phyloP scores from a whole-genome alignment of 1,284 basidiomycete genomes.

The Pseudozyma tsukubaensis region DNA sequence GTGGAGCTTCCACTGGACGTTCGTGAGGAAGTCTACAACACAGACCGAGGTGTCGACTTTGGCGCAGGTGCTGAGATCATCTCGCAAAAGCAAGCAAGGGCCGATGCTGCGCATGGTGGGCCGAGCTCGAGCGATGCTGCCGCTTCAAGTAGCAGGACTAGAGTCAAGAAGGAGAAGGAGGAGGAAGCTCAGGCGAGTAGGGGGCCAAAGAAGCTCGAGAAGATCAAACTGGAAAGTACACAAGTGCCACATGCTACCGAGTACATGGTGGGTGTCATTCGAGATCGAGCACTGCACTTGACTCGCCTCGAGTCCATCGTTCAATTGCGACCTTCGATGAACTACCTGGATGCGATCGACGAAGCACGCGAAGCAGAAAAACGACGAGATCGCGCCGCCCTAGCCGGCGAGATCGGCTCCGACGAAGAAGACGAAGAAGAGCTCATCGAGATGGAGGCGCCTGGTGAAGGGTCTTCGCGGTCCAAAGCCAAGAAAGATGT shows the following conservation, averaged over 20 bases:
- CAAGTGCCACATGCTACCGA: constrained; percentile 61
- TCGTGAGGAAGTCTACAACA: constrained; percentile 62
- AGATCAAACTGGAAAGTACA: constrained; percentile 60
- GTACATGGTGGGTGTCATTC: constrained; percentile 66
- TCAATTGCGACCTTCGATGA: constrained; percentile 66
- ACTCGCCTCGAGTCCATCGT: constrained; percentile 59
- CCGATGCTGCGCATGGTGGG: constrained; percentile 42
- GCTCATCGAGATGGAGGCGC: constrained; percentile 48
- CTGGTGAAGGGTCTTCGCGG: constrained; percentile 31
- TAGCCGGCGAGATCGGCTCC: constrained; percentile 42
- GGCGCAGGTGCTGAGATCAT: constrained; percentile 47
- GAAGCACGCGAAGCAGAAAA: constrained; percentile 55
- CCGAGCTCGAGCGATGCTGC: constrained; percentile 11
- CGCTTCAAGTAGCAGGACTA: constrained; percentile 20
- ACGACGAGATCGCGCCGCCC: constrained; percentile 53
- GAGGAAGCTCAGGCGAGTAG: constrained; percentile 25
- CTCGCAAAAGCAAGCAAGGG: constrained; percentile 48
- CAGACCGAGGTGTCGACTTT: constrained; percentile 57
- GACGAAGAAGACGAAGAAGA: constrained; percentile 57
- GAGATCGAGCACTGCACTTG: constrained; percentile 63
- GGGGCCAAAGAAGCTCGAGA: constrained; percentile 56
- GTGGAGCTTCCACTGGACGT: constrained; percentile 65
- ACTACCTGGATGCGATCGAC: constrained; percentile 64
- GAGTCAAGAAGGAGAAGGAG: constrained; percentile 46
- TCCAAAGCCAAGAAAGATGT: constrained; percentile 46